A percentile compares a stretch with the other conserved stretches of the same genome.
phyloP scores from a whole-genome alignment of 2,329 filamentous ascomycete genomes.

The Xylariaceae sp. region DNA sequence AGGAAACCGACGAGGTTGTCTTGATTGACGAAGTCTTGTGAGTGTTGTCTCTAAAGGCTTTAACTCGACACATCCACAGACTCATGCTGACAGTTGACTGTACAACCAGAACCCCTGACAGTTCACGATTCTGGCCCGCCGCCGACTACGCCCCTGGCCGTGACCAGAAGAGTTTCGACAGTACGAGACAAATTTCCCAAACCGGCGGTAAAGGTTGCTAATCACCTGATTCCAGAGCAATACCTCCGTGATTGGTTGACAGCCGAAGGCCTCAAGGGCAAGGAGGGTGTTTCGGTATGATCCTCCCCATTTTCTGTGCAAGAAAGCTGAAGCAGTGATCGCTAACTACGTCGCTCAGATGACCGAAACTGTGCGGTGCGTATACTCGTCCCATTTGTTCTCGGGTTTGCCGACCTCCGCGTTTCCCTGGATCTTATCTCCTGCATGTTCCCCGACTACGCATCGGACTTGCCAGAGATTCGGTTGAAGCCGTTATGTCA shows the following conservation, averaged over 20 bases:
- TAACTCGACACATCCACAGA: not conserved
- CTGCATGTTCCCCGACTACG: not conserved
- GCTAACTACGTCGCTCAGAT: slow-evolving; percentile 12
- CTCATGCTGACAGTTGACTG: slow-evolving; percentile 4
- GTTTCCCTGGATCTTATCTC: not conserved
- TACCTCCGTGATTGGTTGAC: slow-evolving; percentile 20
- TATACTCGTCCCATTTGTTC: not conserved
- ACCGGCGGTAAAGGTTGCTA: not conserved
- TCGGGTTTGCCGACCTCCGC: not conserved
- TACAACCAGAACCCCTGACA: slow-evolving; percentile 16
- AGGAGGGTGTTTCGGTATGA: slow-evolving; percentile 52
- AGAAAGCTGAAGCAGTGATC: not conserved
- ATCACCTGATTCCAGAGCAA: slow-evolving; percentile 13
- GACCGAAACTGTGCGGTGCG: slow-evolving; percentile 17
- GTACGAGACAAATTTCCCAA: slow-evolving; percentile 2
- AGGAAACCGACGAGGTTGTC: slow-evolving; percentile 60
- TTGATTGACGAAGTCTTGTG: slow-evolving; percentile 74
- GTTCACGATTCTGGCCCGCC: slow-evolving; percentile 65
- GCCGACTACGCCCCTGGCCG: slow-evolving; percentile 66
- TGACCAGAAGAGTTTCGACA: slow-evolving; percentile 81
- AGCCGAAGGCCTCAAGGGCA: slow-evolving; percentile 67
- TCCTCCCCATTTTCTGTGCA: not conserved
- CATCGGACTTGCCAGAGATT: not conserved
- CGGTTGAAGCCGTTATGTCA: not conserved
- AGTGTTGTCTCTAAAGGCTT: slow-evolving; percentile 1